These are phyloP conservation scores for Niebla homalea DNA, from an alignment of 495 filamentous ascomycete species.

Conservation along the genomic window DNA sequence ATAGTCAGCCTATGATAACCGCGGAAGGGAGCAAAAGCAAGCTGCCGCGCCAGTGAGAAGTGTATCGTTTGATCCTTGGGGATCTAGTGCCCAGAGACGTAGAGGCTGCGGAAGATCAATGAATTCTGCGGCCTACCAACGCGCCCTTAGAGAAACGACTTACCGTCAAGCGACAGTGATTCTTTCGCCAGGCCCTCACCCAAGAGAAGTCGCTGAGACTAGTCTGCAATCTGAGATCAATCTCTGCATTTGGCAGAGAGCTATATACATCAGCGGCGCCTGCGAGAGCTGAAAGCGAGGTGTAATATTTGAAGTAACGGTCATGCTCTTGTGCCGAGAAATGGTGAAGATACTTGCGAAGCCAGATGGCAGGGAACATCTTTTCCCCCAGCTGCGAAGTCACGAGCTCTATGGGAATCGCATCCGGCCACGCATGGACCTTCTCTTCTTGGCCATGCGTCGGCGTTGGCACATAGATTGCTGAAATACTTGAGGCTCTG, in stretches of 20 bases:
- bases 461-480: background rate
- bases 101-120: too few relatives aligned
- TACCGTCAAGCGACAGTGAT: background rate
- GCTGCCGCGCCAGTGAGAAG: too few relatives aligned
- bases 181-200: background rate
- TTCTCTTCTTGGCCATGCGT: background rate
- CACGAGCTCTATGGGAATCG: background rate
- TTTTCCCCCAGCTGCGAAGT: background rate
- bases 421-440: background rate
- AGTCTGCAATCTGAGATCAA: constrained; percentile 1
- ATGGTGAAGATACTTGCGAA: background rate
- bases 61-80: too few relatives aligned
- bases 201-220: background rate
- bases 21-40: too few relatives aligned
- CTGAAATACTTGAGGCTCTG: background rate
- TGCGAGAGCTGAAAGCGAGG: constrained; percentile 2
- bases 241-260: background rate
- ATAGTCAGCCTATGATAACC: background rate
- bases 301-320: constrained; percentile 1
- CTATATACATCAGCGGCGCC: constrained; percentile 2
- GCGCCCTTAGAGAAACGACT: background rate
- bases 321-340: background rate
- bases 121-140: too few relatives aligned
- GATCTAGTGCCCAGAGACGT: too few relatives aligned
- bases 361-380: background rate